phyloP scores from a whole-genome alignment of 345 rosid species.

The Ailanthus altissimus region DNA sequence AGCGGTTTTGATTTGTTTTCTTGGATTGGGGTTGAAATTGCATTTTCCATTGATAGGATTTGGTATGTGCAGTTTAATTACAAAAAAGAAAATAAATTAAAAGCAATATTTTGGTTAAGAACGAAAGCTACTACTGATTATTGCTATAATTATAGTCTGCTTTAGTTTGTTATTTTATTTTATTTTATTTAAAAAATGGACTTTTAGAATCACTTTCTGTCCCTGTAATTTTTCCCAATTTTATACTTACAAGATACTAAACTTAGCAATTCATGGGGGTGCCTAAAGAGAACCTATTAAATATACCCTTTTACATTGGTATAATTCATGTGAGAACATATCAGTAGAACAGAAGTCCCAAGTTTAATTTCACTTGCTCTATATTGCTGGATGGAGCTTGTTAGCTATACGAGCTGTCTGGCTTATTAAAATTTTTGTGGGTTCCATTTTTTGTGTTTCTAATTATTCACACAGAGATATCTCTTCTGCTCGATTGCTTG shows the following conservation, averaged over 20 bases:
- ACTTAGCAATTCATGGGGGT: background rate
- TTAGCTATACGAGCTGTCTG: background rate
- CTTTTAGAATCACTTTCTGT: background rate
- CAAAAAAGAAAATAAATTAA: background rate
- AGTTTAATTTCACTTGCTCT: background rate
- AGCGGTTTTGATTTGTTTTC: background rate
- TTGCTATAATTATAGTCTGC: background rate
- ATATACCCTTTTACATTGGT: background rate
- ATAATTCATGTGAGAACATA: background rate
- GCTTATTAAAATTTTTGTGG: background rate
- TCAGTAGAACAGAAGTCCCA: background rate
- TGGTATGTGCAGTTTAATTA: slow-evolving; percentile 1
- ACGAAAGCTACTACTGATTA: background rate
- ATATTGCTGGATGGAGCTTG: background rate
- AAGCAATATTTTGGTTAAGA: slow-evolving; percentile 7
- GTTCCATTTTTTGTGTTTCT: background rate
- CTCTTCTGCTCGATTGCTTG: background rate
- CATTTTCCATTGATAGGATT: background rate
- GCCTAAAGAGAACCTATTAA: background rate
- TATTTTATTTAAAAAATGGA: background rate
- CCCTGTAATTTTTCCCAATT: background rate
- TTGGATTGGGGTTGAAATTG: background rate
- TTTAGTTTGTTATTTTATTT: background rate
- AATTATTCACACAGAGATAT: background rate
- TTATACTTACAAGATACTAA: background rate